phyloP scores from a whole-genome alignment of 1,284 basidiomycete genomes.

The Tausonia pullulans region DNA sequence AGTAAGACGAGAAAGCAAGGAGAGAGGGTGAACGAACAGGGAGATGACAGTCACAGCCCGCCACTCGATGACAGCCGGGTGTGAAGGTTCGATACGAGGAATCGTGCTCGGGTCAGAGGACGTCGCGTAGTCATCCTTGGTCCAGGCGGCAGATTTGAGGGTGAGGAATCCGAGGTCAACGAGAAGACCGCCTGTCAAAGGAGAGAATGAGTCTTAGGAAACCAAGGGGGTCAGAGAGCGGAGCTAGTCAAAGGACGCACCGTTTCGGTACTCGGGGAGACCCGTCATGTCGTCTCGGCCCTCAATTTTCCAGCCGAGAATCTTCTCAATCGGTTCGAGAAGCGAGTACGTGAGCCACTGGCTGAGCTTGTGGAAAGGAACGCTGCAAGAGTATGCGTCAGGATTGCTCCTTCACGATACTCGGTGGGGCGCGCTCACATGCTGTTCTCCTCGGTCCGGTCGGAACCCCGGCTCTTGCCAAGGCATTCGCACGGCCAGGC shows the following conservation, averaged over 20 bases:
- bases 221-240: neutral
- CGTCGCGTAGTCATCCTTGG: conserved; percentile 30
- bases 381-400: conserved; percentile 25
- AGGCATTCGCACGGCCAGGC: conserved; percentile 58
- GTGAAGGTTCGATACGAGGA: conserved; percentile 55
- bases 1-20: neutral
- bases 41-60: conserved; percentile 85
- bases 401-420: neutral
- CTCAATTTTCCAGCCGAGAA: conserved; percentile 63
- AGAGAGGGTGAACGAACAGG: conserved; percentile 47
- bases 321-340: conserved; percentile 65
- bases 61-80: conserved; percentile 91
- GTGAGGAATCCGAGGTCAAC: conserved; percentile 69
- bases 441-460: conserved; percentile 5
- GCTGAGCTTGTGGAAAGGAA: conserved; percentile 91
- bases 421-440: neutral
- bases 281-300: conserved; percentile 64
- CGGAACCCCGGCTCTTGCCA: neutral
- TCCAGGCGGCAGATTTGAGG: conserved; percentile 40
- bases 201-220: neutral
- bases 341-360: conserved; percentile 87
- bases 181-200: conserved; percentile 60
- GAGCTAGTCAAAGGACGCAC: conserved; percentile 31
- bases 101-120: conserved; percentile 41
- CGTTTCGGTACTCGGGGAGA: conserved; percentile 80